Percentiles rank a stretch among this genome's conserved stretches.
Evolutionary conservation across 1,284 basidiomycete genomes (phyloP).

Genomic region (Phellinidium pouzarii): DNA sequence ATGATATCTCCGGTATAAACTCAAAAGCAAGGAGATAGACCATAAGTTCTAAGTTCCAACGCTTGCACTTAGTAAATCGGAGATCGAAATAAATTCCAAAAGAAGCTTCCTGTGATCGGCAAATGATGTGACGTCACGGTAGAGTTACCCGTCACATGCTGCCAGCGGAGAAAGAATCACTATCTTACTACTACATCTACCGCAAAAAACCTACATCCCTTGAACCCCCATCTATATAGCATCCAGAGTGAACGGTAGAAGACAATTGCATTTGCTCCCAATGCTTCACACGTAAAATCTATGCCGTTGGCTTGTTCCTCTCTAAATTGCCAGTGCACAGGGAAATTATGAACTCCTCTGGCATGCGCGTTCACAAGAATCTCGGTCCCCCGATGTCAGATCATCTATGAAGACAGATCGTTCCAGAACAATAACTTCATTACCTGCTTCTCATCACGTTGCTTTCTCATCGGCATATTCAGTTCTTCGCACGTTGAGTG

Average conservation of each 20-base stretch:
- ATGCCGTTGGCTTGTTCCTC: background rate
- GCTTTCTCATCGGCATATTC: background rate
- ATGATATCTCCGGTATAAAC: too few species aligned
- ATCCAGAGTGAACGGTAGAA: too few species aligned
- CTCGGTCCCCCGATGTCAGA: background rate
- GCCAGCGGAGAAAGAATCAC: too few species aligned
- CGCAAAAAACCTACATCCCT: background rate
- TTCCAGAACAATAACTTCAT: background rate
- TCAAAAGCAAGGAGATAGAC: too few species aligned
- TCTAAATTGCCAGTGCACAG: background rate
- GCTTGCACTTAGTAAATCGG: too few species aligned
- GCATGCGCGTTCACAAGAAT: background rate
- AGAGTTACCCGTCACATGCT: too few species aligned
- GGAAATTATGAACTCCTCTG: background rate
- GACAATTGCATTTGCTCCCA: background rate
- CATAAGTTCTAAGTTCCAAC: too few species aligned
- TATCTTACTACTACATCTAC: background rate
- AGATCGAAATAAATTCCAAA: too few species aligned
- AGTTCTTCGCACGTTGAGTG: background rate
- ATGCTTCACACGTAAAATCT: background rate
- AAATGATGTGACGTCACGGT: too few species aligned
- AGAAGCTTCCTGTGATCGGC: too few species aligned
- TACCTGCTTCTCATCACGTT: background rate
- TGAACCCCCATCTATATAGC: background rate
- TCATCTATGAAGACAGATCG: background rate